Percentiles rank a stretch among this genome's conserved stretches.
Evolutionary conservation across 1,139 yeast species (phyloP).

Genomic region (Taphrina populina): DNA sequence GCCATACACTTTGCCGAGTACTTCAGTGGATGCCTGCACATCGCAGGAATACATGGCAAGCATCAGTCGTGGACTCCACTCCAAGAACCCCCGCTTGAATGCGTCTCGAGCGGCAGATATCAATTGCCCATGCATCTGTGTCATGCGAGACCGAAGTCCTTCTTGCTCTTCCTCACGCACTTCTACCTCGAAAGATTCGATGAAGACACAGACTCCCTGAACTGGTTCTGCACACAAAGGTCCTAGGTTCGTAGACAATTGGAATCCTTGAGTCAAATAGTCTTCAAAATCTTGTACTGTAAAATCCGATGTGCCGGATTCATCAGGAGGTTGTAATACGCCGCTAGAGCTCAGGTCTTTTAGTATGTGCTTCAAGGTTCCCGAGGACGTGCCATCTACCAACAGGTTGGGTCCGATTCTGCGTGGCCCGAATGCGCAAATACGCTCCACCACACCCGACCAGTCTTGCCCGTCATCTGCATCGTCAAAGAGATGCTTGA

Average conservation of each 20-base stretch:
- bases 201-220: conserved; percentile 68
- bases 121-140: conserved; percentile 58
- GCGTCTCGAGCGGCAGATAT: conserved; percentile 72
- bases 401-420: conserved; percentile 74
- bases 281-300: conserved; percentile 52
- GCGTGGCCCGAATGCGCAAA: conserved; percentile 75
- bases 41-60: conserved; percentile 93
- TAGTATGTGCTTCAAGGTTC: conserved; percentile 46
- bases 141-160: conserved; percentile 40
- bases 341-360: conserved; percentile 22
- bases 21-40: conserved; percentile 92
- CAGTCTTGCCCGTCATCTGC: conserved; percentile 38
- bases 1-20: conserved; percentile 89
- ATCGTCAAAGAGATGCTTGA: neutral
- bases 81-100: conserved; percentile 66
- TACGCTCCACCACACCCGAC: conserved; percentile 44
- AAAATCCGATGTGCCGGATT: neutral
- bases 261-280: conserved; percentile 77
- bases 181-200: conserved; percentile 46
- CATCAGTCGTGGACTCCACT: conserved; percentile 84
- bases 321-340: conserved; percentile 39
- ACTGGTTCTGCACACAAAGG: conserved; percentile 86
- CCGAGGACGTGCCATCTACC: conserved; percentile 53
- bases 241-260: conserved; percentile 77
- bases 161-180: conserved; percentile 38